These are phyloP conservation scores for Neurospora sp. DNA, from an alignment of 495 filamentous ascomycete species.

Conservation along the genomic window DNA sequence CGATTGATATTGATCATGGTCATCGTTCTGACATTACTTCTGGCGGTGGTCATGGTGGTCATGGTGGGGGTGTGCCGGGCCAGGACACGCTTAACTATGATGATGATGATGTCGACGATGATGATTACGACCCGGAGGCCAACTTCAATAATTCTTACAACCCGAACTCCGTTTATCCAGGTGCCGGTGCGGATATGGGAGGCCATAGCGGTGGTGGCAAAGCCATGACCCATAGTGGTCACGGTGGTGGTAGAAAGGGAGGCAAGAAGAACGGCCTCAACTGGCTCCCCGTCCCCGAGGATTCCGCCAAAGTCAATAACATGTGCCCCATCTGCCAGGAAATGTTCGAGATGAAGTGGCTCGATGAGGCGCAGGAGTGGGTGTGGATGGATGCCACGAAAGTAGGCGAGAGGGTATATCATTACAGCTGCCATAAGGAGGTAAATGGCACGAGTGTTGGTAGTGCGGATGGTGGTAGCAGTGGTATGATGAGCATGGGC, in stretches of 20 bases:
- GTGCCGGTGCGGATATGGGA: neutral
- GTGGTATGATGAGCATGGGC: neutral
- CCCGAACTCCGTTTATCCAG: neutral
- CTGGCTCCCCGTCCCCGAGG: constrained; percentile 74
- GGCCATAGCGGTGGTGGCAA: neutral
- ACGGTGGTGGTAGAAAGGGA: neutral
- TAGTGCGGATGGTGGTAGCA: constrained; percentile 41
- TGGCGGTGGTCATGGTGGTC: neutral
- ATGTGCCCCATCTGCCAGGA: constrained; percentile 93
- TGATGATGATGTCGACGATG: neutral
- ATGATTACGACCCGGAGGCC: neutral
- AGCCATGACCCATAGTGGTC: neutral
- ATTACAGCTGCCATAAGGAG: constrained; percentile 82
- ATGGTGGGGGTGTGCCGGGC: neutral
- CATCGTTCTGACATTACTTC: neutral
- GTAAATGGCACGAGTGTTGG: constrained; percentile 24
- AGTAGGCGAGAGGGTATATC: constrained; percentile 71
- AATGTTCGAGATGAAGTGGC: constrained; percentile 79
- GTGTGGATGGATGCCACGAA: constrained; percentile 89
- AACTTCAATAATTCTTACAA: neutral
- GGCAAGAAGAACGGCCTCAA: constrained; percentile 9
- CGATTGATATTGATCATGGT: constrained; percentile 50
- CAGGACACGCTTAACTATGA: neutral
- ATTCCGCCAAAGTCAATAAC: constrained; percentile 48
- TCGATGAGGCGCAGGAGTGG: constrained; percentile 86